Evolutionary conservation across 2,329 filamentous ascomycete genomes (phyloP).

Genomic region (Cryphonectria naterciae): DNA sequence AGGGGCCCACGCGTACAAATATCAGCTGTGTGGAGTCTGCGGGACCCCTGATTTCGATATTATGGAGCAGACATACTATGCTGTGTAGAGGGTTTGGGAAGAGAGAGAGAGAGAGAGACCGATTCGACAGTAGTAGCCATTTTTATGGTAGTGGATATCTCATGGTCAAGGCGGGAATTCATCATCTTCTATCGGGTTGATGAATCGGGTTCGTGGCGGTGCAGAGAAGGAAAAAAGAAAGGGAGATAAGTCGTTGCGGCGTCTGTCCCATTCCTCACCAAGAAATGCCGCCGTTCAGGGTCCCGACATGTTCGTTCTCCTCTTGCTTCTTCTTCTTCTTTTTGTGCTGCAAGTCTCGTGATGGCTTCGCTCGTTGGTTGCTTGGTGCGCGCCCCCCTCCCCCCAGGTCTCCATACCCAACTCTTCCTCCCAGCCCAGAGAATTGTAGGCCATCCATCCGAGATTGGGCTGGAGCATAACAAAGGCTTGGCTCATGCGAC

Average conservation of each 20-base stretch:
- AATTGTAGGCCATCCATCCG: neutral
- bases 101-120: neutral
- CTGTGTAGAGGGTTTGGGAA: neutral
- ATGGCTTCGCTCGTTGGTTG: neutral
- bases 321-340: neutral
- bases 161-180: neutral
- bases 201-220: neutral
- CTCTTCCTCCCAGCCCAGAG: neutral
- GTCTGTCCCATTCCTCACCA: neutral
- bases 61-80: conserved; percentile 12
- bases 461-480: conserved; percentile 1
- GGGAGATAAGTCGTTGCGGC: neutral
- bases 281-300: neutral
- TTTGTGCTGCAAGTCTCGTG: neutral
- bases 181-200: neutral
- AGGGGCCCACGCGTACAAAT: conserved; percentile 19
- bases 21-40: conserved; percentile 11
- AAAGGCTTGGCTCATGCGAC: conserved; percentile 1
- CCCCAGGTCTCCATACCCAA: too few species aligned
- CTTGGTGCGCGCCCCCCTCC: too few species aligned
- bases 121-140: neutral
- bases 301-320: neutral
- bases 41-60: conserved; percentile 17
- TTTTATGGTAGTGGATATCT: neutral
- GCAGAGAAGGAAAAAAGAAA: neutral